phyloP scores from a whole-genome alignment of 805 yeast species.

The Candida gorgasii region DNA sequence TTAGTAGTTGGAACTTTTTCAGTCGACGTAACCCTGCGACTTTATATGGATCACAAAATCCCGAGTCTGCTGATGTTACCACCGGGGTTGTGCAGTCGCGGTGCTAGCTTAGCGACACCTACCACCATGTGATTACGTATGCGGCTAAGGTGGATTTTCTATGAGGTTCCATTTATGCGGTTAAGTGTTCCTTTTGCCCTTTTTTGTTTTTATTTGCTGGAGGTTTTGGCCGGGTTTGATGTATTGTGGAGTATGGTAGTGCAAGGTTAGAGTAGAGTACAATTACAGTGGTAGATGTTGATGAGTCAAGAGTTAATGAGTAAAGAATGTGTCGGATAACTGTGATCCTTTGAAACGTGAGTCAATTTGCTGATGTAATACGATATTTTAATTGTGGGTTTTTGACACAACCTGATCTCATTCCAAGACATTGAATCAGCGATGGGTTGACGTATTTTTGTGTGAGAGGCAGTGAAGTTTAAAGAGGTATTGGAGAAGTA shows the following conservation, averaged over 20 bases:
- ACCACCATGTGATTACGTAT: constrained; percentile 6
- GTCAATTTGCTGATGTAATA: too few species aligned
- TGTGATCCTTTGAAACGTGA: constrained; percentile 2
- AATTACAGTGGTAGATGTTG: too few species aligned
- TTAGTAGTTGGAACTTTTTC: constrained; percentile 6
- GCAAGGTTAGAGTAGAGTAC: too few species aligned
- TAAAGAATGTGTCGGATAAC: too few species aligned
- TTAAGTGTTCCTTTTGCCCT: constrained; percentile 1
- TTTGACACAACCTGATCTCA: too few species aligned
- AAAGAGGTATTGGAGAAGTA: too few species aligned
- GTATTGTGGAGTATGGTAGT: too few species aligned
- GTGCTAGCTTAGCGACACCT: neutral
- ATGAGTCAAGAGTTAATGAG: too few species aligned
- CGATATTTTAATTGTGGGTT: too few species aligned
- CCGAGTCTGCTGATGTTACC: constrained; percentile 12
- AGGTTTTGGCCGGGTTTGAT: constrained; percentile 2
- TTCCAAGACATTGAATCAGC: too few species aligned
- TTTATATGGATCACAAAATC: constrained; percentile 18
- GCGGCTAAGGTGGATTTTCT: constrained; percentile 2
- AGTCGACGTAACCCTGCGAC: constrained; percentile 5
- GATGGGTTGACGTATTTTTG: too few species aligned
- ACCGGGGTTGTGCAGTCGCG: neutral
- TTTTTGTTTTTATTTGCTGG: neutral
- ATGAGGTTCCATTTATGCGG: constrained; percentile 6
- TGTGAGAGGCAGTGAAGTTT: too few species aligned